Evolutionary conservation across 352 stramenopile species (phyloP).

Genomic region (Globisporangium uncinulatum): DNA sequence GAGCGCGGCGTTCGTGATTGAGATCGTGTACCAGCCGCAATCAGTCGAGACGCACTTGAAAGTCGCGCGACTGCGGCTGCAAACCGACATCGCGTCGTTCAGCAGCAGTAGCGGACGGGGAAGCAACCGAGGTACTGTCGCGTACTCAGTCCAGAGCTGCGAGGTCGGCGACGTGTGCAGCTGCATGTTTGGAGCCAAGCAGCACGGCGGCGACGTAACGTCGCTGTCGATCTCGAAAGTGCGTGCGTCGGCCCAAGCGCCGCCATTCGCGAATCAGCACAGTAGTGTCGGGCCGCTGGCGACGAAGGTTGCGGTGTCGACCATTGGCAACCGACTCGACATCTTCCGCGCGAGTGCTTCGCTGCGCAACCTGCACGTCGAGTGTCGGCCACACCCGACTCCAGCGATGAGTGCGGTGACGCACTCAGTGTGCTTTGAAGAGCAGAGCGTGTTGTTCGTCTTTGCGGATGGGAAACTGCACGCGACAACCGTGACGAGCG

Average conservation of each 20-base stretch:
- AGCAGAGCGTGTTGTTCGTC: constrained; percentile 31
- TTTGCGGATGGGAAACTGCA: constrained; percentile 28
- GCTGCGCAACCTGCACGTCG: constrained; percentile 27
- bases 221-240: constrained; percentile 30
- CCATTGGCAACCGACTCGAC: constrained; percentile 30
- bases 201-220: constrained; percentile 11
- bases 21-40: constrained; percentile 53
- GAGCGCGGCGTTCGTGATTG: constrained; percentile 41
- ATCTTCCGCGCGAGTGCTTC: constrained; percentile 30
- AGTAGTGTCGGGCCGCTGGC: background rate
- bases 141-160: constrained; percentile 52
- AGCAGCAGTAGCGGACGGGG: constrained; percentile 9
- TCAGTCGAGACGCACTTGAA: constrained; percentile 38
- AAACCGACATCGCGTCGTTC: constrained; percentile 28
- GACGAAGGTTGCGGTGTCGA: constrained; percentile 33
- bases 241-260: background rate
- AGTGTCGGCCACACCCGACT: constrained; percentile 21
- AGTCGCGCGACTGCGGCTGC: constrained; percentile 51
- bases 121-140: constrained; percentile 14
- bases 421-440: constrained; percentile 32
- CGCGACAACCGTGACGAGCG: constrained; percentile 17
- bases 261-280: background rate
- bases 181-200: constrained; percentile 40
- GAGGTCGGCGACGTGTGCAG: constrained; percentile 39
- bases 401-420: constrained; percentile 21